A percentile compares a stretch with the other conserved stretches of the same genome.
Conservation (phyloP, 75 land plant genomes). For the Sequoiadendron giganteum region DNA sequence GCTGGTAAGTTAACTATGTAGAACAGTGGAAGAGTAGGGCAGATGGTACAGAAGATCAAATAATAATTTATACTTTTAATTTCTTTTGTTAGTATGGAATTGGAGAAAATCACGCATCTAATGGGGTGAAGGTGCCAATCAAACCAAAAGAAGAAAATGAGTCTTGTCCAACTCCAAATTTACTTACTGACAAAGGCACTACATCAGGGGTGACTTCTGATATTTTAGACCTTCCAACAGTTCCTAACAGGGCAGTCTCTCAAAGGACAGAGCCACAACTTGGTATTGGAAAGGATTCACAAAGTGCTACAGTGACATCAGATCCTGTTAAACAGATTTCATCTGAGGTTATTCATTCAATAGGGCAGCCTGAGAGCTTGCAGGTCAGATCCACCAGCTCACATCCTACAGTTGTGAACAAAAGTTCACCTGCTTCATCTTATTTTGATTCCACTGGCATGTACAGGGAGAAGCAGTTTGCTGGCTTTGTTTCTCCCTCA, state of each 20-base stretch:
- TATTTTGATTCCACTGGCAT: conserved; percentile 1
- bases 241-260: neutral
- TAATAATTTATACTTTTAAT: neutral
- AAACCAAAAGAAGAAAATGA: neutral
- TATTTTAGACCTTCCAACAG: conserved; percentile 13
- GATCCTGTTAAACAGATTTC: neutral
- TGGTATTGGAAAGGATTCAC: neutral
- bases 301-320: neutral
- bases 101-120: neutral
- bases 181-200: neutral
- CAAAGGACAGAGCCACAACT: conserved; percentile 4
- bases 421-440: conserved; percentile 4
- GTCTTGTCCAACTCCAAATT: neutral
- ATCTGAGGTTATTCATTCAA: neutral
- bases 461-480: neutral
- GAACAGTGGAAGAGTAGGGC: neutral
- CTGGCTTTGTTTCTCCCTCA: conserved; percentile 1
- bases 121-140: conserved; percentile 1
- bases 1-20: conserved; percentile 45
- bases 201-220: conserved; percentile 5
- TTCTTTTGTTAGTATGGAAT: conserved; percentile 5
- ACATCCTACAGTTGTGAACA: neutral
- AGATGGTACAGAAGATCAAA: neutral
- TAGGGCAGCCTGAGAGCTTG: neutral
- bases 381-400: neutral